Base-by-base conservation (phyloP, 441 rosid species). In the Populus hybrid region DNA sequence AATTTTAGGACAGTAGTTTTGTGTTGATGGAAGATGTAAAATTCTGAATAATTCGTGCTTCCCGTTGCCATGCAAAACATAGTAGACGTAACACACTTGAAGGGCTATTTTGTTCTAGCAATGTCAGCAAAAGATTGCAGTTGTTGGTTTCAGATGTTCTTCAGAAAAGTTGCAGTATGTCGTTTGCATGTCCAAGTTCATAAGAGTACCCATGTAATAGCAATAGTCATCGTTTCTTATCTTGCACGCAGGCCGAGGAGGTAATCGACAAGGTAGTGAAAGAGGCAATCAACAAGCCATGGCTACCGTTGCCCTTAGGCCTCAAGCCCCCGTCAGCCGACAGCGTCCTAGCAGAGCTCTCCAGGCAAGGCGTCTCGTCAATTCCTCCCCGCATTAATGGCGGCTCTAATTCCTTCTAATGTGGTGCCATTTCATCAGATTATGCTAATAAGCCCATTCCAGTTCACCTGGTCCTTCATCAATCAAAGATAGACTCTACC, bases 271-370 rank as follows among this genome's bases (percentile, higher is more conserved):
- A 82, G 82, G 89, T 88, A 24, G 90, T 96, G 77, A 93, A 89
- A 78, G 98, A 96, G 84, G 98, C 90, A 79, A 89, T 96, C 46
- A 93, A 78, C 92, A 94, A 91, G 83, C 98, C 99, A 59, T 90
- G 98, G 99, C 80, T 94, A 42, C 97, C 99, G 14, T 79, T 91
- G 81, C 99, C 99, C 5, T 76, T 96, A 30, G 97, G 99, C 21
- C 91, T 96, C 0, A 94, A 91, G 80, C 92, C 97, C 23, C 98
- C 99, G 6, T 83, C 98, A 2, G 85, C 92, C 4, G 98, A 96
- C 1, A 77, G 81, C 71, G 97, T 96, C 61, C 86, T 94, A 1
- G 88, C 91, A 4, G 99, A 96, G 85, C 96, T 96, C 35, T 91
- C 94, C 35, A 88, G 88, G 77, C 94, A 90, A 88, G 98, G 98